These are phyloP conservation scores for Dalechampia spathulata DNA, from an alignment of 441 rosid species.

Conservation along the genomic window DNA sequence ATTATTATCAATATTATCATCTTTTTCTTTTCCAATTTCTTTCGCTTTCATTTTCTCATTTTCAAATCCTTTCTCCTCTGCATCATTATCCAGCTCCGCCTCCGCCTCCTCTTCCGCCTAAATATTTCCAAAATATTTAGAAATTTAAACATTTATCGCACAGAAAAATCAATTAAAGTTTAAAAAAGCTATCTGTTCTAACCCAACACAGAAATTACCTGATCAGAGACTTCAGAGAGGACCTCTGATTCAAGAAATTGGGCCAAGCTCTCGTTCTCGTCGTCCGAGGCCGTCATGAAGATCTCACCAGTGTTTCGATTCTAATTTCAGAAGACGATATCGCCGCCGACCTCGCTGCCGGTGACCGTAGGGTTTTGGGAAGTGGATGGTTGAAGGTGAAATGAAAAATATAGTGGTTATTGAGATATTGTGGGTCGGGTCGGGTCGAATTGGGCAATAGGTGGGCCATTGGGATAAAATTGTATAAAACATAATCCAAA, in stretches of 20 bases:
- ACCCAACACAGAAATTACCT: conserved; percentile 10
- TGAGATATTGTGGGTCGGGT: too few species aligned
- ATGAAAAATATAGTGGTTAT: too few species aligned
- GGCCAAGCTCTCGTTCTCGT: conserved; percentile 63
- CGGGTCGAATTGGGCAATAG: too few species aligned
- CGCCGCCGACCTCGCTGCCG: not conserved
- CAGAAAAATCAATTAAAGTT: too few species aligned
- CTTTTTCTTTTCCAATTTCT: not conserved
- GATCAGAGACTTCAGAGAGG: conserved; percentile 41
- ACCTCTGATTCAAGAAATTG: conserved; percentile 80
- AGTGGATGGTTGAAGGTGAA: too few species aligned
- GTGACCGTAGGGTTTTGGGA: too few species aligned
- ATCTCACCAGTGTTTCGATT: not conserved
- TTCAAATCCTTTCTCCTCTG: conserved; percentile 28
- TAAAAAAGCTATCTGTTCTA: too few species aligned
- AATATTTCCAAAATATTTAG: not conserved
- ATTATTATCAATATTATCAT: not conserved
- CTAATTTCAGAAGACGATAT: not conserved
- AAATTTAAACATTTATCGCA: too few species aligned
- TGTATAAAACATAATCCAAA: too few species aligned
- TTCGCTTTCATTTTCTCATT: not conserved
- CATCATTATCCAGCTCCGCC: conserved; percentile 24
- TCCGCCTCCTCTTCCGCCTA: conserved; percentile 30
- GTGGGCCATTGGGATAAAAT: too few species aligned
- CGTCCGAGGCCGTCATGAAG: conserved; percentile 50